These are phyloP conservation scores for Candida wancherniae DNA, from an alignment of 805 yeast species.

Conservation along the genomic window DNA sequence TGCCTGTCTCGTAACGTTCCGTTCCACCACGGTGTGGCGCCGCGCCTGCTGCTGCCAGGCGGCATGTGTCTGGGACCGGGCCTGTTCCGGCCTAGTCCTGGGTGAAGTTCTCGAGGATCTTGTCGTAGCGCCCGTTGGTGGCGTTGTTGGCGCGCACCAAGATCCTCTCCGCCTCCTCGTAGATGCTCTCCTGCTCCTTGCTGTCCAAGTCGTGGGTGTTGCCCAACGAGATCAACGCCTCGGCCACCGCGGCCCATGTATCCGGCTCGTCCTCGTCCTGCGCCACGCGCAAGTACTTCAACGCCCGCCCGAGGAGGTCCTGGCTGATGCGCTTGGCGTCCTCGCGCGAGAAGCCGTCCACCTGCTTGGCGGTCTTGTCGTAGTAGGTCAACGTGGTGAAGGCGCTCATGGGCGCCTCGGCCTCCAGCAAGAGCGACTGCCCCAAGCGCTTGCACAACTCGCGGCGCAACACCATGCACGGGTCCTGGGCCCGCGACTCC, in stretches of 20 bases:
- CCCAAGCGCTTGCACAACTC: conserved; percentile 52
- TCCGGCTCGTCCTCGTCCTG: conserved; percentile 72
- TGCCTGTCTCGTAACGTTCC: too few species aligned
- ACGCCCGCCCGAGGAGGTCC: conserved; percentile 47
- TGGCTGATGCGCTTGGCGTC: conserved; percentile 50
- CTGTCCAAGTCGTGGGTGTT: conserved; percentile 65
- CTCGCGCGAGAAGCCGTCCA: conserved; percentile 32
- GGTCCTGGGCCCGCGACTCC: conserved; percentile 12
- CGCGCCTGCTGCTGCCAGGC: too few species aligned
- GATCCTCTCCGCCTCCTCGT: conserved; percentile 63
- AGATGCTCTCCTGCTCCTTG: conserved; percentile 60
- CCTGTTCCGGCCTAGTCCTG: conserved; percentile 4
- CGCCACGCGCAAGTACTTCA: conserved; percentile 52
- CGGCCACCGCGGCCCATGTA: conserved; percentile 80
- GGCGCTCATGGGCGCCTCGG: conserved; percentile 54
- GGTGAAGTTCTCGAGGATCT: conserved; percentile 53
- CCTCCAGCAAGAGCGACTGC: conserved; percentile 57
- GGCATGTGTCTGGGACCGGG: too few species aligned
- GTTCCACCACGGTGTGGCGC: too few species aligned
- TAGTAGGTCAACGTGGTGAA: conserved; percentile 58
- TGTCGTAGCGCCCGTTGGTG: conserved; percentile 69
- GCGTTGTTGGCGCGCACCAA: conserved; percentile 73
- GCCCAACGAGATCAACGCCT: conserved; percentile 75
- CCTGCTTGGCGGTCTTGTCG: conserved; percentile 27
- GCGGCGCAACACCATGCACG: conserved; percentile 25